Base-by-base conservation (phyloP, 805 yeast genomes). In the Lipomyces mesembrius region DNA sequence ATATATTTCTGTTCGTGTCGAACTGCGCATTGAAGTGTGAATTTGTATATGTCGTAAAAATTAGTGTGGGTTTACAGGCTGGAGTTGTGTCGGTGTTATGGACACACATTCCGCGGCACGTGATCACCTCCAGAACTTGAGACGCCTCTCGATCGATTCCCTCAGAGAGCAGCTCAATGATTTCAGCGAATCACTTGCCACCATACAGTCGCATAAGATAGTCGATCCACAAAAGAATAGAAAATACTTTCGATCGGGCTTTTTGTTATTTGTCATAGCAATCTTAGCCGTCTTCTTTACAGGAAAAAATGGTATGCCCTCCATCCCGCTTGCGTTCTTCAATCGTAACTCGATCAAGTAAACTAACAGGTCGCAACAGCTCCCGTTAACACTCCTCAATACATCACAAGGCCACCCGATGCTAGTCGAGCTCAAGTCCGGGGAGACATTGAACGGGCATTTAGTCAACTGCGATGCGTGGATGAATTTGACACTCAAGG, bases 381-480 rank as follows among this genome's bases (percentile, higher is more conserved):
- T 95, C 69, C 99, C 99, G 56, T 82, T 95, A 74, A 93, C 92
- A 73, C 83, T 95, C 69, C 84, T 95, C 75, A 92, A 96, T 62
- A 90, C 97, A 64, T 91, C 97, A 20, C 93, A 92, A 77, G 93
- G 91, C 65, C 93, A 91, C 75, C 90, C 92, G 51, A 84, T 95
- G 74, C 83, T 89, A 75, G 91, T 95, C 59, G 99, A 94, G 77
- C 85, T 95, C 75, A 95, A 95, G 78, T 88, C 89, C 64, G 97
- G 98, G 43, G 97, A 91, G 74, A 88, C 94, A 9, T 82, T 93
- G 60, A 89, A 89, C 74, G 99, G 99, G 60, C 85, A 84, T 64
- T 82, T 95, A 67, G 85, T 87, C 64, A 90, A 91, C 75, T 92
- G 97, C 73, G 99, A 95, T 77, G 88, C 91, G 52, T 91, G 96